Base-by-base conservation (phyloP, 306 rosid species). In the Neltuma alba region DNA sequence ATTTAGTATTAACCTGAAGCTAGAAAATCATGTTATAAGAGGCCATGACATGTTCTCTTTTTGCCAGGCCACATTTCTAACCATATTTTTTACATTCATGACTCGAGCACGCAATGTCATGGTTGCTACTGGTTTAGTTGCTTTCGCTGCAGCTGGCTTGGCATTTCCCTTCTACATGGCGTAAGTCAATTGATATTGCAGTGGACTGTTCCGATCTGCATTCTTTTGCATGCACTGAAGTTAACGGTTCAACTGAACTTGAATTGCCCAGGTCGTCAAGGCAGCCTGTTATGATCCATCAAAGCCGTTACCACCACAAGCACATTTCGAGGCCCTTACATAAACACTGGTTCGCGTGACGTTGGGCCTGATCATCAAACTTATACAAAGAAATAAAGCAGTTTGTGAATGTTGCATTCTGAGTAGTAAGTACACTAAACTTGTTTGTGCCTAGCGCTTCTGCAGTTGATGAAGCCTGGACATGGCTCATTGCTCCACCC, bases 151-250 rank as follows among this genome's bases (percentile, higher is more conserved):
- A 36, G 94, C 86, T 14, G 97, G 98, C 44, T 73, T 96, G 92
- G 91, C 97, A 63, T 93, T 93, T 88, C 98, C 99, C 68, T 96
- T 96, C 89, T 93, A 91, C 86, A 93, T 96, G 99, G 98, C 97
- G 99, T 93, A 85, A 79, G 94, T 88, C 38, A 40, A 65, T 50
- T 79, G 5, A 3, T 45, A 5, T 58, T 65, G n/a, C 7, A 44
- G 0, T 20, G 8, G 37, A 10, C 7, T 76, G 13, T 23, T 47
- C 57, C 30, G 6, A 12, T 2, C 20, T 42, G 40, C 58, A 78
- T 81, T 25, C 67, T 7, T 36, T 48, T 58, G 30, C 66, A 44
- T 76, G 21, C 45, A 64, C 31, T 11, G 6, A 72, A 76, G 28
- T 86, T 45, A 57, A 15, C 80, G 1, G 23, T 62, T 57, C 33